Percentiles rank a stretch among this genome's conserved stretches.
Conservation (phyloP, 208 protist genomes). For the Willaertia magna region DNA sequence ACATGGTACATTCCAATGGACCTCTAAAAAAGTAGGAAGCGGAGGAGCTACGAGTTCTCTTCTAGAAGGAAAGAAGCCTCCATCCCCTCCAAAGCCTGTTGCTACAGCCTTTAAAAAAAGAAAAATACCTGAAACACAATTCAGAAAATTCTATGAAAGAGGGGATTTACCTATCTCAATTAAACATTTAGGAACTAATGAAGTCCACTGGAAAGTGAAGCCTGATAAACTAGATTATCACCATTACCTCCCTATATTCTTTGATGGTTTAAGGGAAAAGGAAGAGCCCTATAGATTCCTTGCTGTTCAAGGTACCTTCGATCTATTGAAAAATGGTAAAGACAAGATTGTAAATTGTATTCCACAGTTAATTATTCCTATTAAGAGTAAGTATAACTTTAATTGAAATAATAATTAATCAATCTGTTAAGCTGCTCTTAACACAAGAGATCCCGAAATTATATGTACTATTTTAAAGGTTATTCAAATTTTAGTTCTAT, state of each 20-base stretch:
- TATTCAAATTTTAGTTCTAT: conserved; percentile 85
- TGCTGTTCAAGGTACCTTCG: conserved; percentile 74
- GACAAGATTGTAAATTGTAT: conserved; percentile 90
- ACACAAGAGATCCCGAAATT: conserved; percentile 86
- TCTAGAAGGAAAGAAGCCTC: conserved; percentile 54
- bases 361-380: conserved; percentile 94
- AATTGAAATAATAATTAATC: neutral
- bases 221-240: conserved; percentile 94
- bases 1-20: conserved; percentile 49
- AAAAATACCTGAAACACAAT: conserved; percentile 73
- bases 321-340: conserved; percentile 79
- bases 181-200: conserved; percentile 74
- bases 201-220: conserved; percentile 89
- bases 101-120: conserved; percentile 57
- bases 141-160: conserved; percentile 91
- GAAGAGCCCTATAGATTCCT: conserved; percentile 93
- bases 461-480: conserved; percentile 85
- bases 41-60: conserved; percentile 68
- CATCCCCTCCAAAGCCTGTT: conserved; percentile 51
- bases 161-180: conserved; percentile 91
- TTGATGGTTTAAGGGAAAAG: conserved; percentile 91
- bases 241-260: conserved; percentile 97
- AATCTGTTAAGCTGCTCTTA: conserved; percentile 59
- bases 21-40: conserved; percentile 50
- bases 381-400: conserved; percentile 58